phyloP scores from a whole-genome alignment of 2,329 filamentous ascomycete species.

The Ophiocordyceps camponoti-saundersi region DNA sequence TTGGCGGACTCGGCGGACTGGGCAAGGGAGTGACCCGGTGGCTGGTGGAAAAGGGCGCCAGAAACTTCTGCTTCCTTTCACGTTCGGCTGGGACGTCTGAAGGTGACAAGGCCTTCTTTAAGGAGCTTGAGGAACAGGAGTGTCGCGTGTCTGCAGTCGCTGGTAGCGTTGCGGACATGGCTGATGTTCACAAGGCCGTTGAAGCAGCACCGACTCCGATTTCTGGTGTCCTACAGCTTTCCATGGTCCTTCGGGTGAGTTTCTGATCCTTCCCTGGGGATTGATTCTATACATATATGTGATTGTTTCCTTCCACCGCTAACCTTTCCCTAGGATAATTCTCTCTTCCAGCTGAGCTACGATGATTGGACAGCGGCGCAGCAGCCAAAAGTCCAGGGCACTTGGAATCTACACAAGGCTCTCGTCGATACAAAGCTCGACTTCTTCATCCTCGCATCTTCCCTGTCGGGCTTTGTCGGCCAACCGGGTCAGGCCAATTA shows the following conservation, averaged over 20 bases:
- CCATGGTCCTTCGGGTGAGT: constrained; percentile 11
- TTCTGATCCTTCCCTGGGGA: too few species aligned
- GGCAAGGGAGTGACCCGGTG: neutral
- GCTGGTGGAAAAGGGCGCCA: neutral
- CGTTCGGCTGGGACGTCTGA: constrained; percentile 1
- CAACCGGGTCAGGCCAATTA: constrained; percentile 13
- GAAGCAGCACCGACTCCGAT: constrained; percentile 11
- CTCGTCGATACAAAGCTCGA: constrained; percentile 8
- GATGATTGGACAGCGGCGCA: constrained; percentile 1
- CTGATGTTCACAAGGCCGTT: constrained; percentile 2
- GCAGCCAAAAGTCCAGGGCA: constrained; percentile 12
- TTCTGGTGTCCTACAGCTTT: constrained; percentile 18
- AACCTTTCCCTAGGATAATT: neutral
- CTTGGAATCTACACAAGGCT: constrained; percentile 6
- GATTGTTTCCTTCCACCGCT: neutral
- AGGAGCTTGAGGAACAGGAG: constrained; percentile 2
- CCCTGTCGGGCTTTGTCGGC: constrained; percentile 10
- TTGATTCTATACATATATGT: too few species aligned
- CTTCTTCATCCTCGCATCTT: constrained; percentile 14
- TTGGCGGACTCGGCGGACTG: neutral
- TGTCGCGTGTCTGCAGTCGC: neutral
- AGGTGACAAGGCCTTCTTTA: constrained; percentile 1
- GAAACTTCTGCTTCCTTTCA: constrained; percentile 3
- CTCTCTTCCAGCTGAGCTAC: neutral
- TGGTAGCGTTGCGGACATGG: constrained; percentile 1